Percentiles rank a stretch among this genome's conserved stretches.
phyloP scores from a whole-genome alignment of 441 rosid genomes.

The Monsonia emarginata region DNA sequence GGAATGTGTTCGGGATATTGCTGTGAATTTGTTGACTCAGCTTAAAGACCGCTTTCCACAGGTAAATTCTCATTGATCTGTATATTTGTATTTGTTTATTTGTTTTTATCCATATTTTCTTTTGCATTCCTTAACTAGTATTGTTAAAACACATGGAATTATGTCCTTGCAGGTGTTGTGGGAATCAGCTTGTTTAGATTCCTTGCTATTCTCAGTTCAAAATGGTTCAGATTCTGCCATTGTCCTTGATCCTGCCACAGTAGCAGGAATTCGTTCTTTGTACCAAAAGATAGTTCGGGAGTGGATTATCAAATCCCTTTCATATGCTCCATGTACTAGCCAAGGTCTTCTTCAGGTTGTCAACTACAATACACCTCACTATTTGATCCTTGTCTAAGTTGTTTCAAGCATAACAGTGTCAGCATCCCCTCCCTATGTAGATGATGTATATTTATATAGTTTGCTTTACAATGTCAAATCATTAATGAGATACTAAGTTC shows the following conservation, averaged over 20 bases:
- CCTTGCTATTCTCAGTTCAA: conserved; percentile 66
- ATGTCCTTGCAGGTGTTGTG: conserved; percentile 69
- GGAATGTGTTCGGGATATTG: conserved; percentile 78
- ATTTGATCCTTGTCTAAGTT: not conserved
- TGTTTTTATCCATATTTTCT: not conserved
- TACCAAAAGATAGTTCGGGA: conserved; percentile 78
- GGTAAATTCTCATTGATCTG: conserved; percentile 34
- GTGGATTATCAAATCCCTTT: conserved; percentile 82
- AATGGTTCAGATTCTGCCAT: conserved; percentile 47
- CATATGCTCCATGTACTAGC: conserved; percentile 93
- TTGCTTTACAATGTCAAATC: not conserved
- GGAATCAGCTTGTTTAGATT: conserved; percentile 89
- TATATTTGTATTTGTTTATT: not conserved
- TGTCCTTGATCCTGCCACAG: conserved; percentile 81
- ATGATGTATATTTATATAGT: not conserved
- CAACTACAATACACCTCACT: conserved; percentile 3
- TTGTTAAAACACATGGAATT: conserved; percentile 16
- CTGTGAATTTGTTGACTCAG: conserved; percentile 75
- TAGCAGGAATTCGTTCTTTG: conserved; percentile 67
- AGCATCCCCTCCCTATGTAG: not conserved
- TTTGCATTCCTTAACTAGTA: conserved; percentile 16
- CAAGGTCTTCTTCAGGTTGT: conserved; percentile 97
- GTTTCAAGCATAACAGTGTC: not conserved
- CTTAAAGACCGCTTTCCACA: conserved; percentile 94
- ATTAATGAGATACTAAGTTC: not conserved